phyloP scores from a whole-genome alignment of 2,329 filamentous ascomycete species.

The Exophiala sp. region DNA sequence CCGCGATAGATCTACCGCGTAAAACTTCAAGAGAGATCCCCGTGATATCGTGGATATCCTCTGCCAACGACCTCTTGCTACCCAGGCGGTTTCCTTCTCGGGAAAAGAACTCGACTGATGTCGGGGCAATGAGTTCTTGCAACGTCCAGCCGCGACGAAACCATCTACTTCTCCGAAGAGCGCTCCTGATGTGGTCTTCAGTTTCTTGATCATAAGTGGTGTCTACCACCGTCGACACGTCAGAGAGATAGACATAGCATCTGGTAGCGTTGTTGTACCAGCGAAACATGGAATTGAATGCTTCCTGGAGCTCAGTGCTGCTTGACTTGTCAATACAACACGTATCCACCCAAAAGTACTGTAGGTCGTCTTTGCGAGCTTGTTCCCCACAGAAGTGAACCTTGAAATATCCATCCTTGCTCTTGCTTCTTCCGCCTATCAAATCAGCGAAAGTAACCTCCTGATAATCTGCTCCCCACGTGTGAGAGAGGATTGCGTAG shows the following conservation, averaged over 20 bases:
- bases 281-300: slow-evolving; percentile 24
- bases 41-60: slow-evolving; percentile 29
- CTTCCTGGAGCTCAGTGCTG: slow-evolving; percentile 22
- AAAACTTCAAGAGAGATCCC: slow-evolving; percentile 25
- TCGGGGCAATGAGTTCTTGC: slow-evolving; percentile 25
- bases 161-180: slow-evolving; percentile 16
- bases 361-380: slow-evolving; percentile 1
- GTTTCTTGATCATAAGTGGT: too few species aligned
- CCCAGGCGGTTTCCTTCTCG: slow-evolving; percentile 3
- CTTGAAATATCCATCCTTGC: slow-evolving; percentile 5
- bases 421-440: not conserved
- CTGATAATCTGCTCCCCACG: slow-evolving; percentile 7
- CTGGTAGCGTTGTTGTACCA: slow-evolving; percentile 23
- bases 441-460: slow-evolving; percentile 8
- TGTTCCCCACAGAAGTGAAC: slow-evolving; percentile 7
- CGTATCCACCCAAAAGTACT: slow-evolving; percentile 20
- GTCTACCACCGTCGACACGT: too few species aligned
- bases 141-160: not conserved
- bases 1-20: not conserved
- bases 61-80: slow-evolving; percentile 21
- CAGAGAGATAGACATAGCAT: slow-evolving; percentile 20
- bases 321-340: slow-evolving; percentile 22
- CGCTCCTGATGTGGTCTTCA: not conserved
- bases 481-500: slow-evolving; percentile 11
- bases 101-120: slow-evolving; percentile 13